Evolutionary conservation across 441 rosid species (phyloP), one percentile per base, ranked within the genome.

Genomic region (Mallotus japonicus): DNA sequence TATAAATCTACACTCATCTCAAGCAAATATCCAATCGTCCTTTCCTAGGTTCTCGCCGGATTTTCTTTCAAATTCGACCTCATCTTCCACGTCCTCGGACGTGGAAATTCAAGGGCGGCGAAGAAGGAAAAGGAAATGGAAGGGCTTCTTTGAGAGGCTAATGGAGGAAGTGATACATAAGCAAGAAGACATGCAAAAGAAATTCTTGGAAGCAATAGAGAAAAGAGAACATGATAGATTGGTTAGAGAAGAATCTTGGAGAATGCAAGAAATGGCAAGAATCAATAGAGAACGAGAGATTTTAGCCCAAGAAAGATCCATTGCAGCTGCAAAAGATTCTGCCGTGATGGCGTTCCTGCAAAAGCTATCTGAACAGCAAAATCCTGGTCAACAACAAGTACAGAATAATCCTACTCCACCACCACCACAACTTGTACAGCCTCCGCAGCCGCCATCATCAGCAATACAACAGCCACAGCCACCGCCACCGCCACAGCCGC

Each of bases 271-370:
- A 77, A 76, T 84, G 63, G 76, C 90, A 0, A 81, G 92, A 81
- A 78, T 92, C 46, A 82, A 83, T 70, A 71, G 79, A 62, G 96
- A 95, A 58, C 82, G 86, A 0, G 91, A 91, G 53, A 85, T 84
- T 69, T 68, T 92, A 66, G 83, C 83, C 37, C 91, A 85, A 61
- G 99, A 95, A 71, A 83, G 98, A 81, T 82, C 96, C 1, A 77
- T 77, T 0, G 80, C 93, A 0, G 89, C 87, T 0, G 84, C 90
- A 22, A 92, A 90, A 72, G 93, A 92, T 69, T 80, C 92, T 1
- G 93, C 98, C 0, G 87, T 95, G 11, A 87, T 95, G 79, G 82
- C 93, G 3, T 87, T 95, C 71, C 70, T 92, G 70, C 95, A 92
- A 71, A 92, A 87, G 69, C 44, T 92, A n/a, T 82, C 97, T 4